Base-by-base conservation (phyloP, 768 basidiomycete genomes). In the Chalciporus sphaerocephalus region DNA sequence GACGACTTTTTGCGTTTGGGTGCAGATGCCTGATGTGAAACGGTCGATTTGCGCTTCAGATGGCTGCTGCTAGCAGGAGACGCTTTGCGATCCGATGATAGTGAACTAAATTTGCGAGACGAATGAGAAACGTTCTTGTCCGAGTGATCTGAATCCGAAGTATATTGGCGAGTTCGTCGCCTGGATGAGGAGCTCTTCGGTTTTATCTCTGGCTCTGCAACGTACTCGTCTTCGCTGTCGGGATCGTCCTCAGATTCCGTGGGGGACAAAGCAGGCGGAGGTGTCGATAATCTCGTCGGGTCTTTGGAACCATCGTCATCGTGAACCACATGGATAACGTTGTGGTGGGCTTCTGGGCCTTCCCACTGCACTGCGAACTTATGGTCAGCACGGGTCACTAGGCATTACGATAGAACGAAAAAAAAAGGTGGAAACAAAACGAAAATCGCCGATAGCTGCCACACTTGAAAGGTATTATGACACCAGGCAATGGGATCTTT, bases 151-250 rank as follows among this genome's bases (percentile, higher is more conserved):
- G 76, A 74, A 48, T 78, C 75, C 2, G 72, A 69, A 13, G 64
- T 66, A 36, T 64, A 61, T 5, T 69, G 73, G 37, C 71, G 73
- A 8, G 68, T 57, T 13, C 67, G 69, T 40, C 74, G 78, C 78
- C 73, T 78, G n/a, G 57, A 59, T 15, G 43, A 38, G 12, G 48
- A 54, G 46, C 55, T 61, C 60, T 69, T 56, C 51, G 37, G 62
- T 52, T 69, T 72, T 17, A 55, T 62, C 47, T 60, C 61, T 11
- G 50, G 48, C 38, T 76, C 77, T 40, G 69, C 80, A 39, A 85
- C 72, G 61, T 86, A 89, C 54, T 90, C 87, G 55, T 89, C 87
- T 48, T 78, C 85, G 58, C 81, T 85, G 45, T 72, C 73, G 24
- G 65, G 66, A 40, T 75, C 72, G 18, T 68, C 69, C 39, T 75